phyloP scores from a whole-genome alignment of 164 flowering plant genomes.

The Santalum album region DNA sequence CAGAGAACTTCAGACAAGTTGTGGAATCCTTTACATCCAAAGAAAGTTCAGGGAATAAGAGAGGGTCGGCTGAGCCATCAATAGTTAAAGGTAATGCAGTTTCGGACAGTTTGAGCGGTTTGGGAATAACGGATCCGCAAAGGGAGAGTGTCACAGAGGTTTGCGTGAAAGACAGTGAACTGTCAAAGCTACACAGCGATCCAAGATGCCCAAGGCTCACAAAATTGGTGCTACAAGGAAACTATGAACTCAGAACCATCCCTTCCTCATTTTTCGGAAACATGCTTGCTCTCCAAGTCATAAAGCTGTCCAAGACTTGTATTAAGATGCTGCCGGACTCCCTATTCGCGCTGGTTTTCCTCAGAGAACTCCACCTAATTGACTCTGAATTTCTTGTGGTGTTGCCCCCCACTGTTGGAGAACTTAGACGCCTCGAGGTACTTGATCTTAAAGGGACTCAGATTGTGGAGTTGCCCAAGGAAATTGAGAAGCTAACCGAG shows the following conservation, averaged over 20 bases:
- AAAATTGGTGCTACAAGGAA: slow-evolving; percentile 11
- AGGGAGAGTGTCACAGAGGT: slow-evolving; percentile 5
- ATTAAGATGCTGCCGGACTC: slow-evolving; percentile 11
- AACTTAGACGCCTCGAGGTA: slow-evolving; percentile 4
- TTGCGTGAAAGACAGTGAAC: slow-evolving; percentile 1
- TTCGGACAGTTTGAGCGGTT: too few relatives aligned
- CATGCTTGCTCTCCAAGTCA: slow-evolving; percentile 12
- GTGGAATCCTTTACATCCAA: too few relatives aligned
- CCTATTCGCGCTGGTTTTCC: slow-evolving; percentile 1
- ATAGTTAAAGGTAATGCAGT: too few relatives aligned
- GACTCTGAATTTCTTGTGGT: slow-evolving; percentile 1
- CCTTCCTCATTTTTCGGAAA: slow-evolving; percentile 10
- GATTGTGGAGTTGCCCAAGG: slow-evolving; percentile 1
- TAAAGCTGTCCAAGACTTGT: slow-evolving; percentile 9
- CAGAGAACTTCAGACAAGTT: too few relatives aligned
- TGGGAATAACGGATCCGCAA: background rate
- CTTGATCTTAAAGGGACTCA: slow-evolving; percentile 2
- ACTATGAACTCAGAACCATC: background rate
- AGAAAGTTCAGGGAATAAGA: too few relatives aligned
- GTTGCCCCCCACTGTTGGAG: slow-evolving; percentile 3
- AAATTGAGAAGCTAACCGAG: background rate
- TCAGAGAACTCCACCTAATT: slow-evolving; percentile 7
- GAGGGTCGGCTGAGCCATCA: too few relatives aligned
- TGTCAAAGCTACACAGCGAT: background rate
- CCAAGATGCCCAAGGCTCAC: slow-evolving; percentile 1